A percentile compares a stretch with the other conserved stretches of the same genome.
Conservation (phyloP, 345 rosid species). For the Turritis glabra region DNA sequence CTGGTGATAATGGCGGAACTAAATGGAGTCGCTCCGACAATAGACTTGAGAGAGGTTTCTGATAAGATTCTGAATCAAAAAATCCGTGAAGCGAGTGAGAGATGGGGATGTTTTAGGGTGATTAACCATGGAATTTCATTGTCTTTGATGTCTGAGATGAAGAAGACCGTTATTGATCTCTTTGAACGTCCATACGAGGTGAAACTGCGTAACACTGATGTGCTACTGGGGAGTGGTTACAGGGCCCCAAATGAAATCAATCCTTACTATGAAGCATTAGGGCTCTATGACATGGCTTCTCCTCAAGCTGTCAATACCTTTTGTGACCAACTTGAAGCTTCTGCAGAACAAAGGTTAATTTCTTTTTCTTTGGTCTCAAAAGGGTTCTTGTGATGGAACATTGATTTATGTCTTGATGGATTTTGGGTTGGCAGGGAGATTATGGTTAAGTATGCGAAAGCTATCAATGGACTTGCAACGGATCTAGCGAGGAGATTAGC, state of each 20-base stretch:
- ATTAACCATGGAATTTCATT: constrained; percentile 60
- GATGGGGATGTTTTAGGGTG: constrained; percentile 81
- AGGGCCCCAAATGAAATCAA: constrained; percentile 50
- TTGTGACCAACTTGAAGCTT: constrained; percentile 67
- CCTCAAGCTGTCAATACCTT: constrained; percentile 59
- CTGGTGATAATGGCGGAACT: constrained; percentile 19
- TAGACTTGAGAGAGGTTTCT: constrained; percentile 55
- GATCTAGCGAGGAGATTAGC: constrained; percentile 58
- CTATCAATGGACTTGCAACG: constrained; percentile 51
- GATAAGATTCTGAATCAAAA: constrained; percentile 44
- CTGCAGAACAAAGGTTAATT: constrained; percentile 62
- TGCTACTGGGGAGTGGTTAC: constrained; percentile 77
- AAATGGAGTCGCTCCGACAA: constrained; percentile 38
- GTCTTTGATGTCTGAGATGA: constrained; percentile 63
- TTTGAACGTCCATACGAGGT: constrained; percentile 67
- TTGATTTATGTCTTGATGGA: background rate
- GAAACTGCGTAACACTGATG: constrained; percentile 59
- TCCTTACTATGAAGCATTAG: constrained; percentile 83
- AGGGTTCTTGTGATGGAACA: constrained; percentile 6
- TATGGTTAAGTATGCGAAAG: constrained; percentile 58
- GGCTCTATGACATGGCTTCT: constrained; percentile 71
- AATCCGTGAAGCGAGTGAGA: constrained; percentile 58
- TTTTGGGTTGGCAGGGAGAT: constrained; percentile 47
- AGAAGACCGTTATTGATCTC: constrained; percentile 58
- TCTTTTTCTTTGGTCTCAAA: background rate